Percentiles rank a stretch among this genome's conserved stretches.
Evolutionary conservation across 306 rosid species (phyloP).

Genomic region (Vigna mungo): DNA sequence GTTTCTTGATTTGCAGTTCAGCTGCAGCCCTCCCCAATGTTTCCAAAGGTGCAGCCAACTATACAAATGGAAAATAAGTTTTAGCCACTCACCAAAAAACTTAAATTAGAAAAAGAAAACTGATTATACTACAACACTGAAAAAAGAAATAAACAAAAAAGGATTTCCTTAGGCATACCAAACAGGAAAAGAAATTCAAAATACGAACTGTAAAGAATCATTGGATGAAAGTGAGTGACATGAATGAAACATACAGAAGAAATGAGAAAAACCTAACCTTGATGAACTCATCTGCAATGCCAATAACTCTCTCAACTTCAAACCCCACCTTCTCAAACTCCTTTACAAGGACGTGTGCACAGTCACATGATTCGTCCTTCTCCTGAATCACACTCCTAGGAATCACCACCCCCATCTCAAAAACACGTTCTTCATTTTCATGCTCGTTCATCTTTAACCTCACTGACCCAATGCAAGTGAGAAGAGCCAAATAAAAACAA

Average conservation of each 20-base stretch:
- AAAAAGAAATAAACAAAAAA: not conserved
- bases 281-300: slow-evolving; percentile 88
- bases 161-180: not conserved
- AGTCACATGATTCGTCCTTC: slow-evolving; percentile 54
- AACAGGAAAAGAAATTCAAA: not conserved
- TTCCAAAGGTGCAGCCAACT: slow-evolving; percentile 95
- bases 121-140: slow-evolving; percentile 9
- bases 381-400: slow-evolving; percentile 60
- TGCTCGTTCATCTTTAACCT: slow-evolving; percentile 55
- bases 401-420: slow-evolving; percentile 89
- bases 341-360: slow-evolving; percentile 59
- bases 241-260: slow-evolving; percentile 4
- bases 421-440: slow-evolving; percentile 60
- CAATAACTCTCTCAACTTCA: slow-evolving; percentile 74
- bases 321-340: slow-evolving; percentile 73
- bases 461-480: slow-evolving; percentile 35
- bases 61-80: slow-evolving; percentile 36
- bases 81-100: slow-evolving; percentile 46
- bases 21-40: slow-evolving; percentile 81
- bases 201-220: not conserved
- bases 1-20: slow-evolving; percentile 72
- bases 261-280: slow-evolving; percentile 65
- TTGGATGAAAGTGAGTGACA: slow-evolving; percentile 10
- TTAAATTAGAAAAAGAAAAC: slow-evolving; percentile 29
- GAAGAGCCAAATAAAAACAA: slow-evolving; percentile 13